phyloP scores from a whole-genome alignment of 2,329 filamentous ascomycete genomes.

The Botrytis cinerea region DNA sequence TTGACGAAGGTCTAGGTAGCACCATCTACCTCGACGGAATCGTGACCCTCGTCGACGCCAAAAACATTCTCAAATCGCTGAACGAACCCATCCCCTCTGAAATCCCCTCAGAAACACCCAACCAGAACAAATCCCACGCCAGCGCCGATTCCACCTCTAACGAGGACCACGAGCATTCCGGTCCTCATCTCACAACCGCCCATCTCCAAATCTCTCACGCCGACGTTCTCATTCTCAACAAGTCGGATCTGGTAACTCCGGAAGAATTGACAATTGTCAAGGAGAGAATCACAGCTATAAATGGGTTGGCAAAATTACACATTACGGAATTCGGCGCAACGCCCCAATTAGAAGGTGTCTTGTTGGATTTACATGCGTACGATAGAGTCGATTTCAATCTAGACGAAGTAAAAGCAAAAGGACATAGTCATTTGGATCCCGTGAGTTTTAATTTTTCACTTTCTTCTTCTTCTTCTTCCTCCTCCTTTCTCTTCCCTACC shows the following conservation, averaged over 20 bases:
- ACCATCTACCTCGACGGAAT: slow-evolving; percentile 97
- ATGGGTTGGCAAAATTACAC: slow-evolving; percentile 82
- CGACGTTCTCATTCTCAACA: slow-evolving; percentile 93
- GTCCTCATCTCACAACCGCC: slow-evolving; percentile 81
- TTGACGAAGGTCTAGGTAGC: slow-evolving; percentile 92
- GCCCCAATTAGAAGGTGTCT: slow-evolving; percentile 77
- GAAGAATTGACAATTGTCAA: slow-evolving; percentile 69
- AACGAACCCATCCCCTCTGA: slow-evolving; percentile 67
- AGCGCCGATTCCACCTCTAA: slow-evolving; percentile 45
- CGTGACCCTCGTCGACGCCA: slow-evolving; percentile 92
- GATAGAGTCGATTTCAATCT: slow-evolving; percentile 75
- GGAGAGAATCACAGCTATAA: slow-evolving; percentile 78
- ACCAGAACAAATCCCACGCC: slow-evolving; percentile 28
- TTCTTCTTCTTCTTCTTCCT: neutral
- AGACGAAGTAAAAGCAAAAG: slow-evolving; percentile 71
- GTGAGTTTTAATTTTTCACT: slow-evolving; percentile 49
- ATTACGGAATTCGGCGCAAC: slow-evolving; percentile 79
- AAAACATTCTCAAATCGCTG: slow-evolving; percentile 81
- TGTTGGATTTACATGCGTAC: slow-evolving; percentile 92
- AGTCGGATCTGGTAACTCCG: slow-evolving; percentile 76
- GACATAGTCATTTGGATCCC: slow-evolving; percentile 88
- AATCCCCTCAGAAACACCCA: slow-evolving; percentile 47
- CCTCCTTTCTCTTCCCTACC: neutral
- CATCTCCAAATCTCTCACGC: slow-evolving; percentile 97
- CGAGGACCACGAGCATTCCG: slow-evolving; percentile 46